phyloP scores from a whole-genome alignment of 2,329 filamentous ascomycete species.

The Aspergillus sp. region DNA sequence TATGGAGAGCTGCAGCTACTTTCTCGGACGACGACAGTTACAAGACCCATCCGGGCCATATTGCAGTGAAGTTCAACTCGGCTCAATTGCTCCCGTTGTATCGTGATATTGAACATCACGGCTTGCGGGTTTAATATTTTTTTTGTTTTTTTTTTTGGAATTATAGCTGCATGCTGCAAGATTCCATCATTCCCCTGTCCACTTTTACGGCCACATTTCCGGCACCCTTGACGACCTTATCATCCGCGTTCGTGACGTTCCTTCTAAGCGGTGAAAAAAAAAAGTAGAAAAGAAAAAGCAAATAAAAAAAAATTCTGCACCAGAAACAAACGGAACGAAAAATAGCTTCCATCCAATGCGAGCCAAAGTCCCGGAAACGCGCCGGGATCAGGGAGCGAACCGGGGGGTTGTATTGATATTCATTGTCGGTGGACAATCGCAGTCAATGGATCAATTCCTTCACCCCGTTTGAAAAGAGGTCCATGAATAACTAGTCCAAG shows the following conservation, averaged over 20 bases:
- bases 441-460: conserved; percentile 8
- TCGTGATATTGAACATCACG: not conserved
- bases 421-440: conserved; percentile 6
- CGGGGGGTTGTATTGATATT: not conserved
- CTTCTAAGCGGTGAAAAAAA: conserved; percentile 17
- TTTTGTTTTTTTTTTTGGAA: not conserved
- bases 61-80: not conserved
- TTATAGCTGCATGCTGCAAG: conserved; percentile 12
- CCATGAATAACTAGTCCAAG: conserved; percentile 4
- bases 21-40: conserved; percentile 14
- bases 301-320: conserved; percentile 2
- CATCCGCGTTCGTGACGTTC: conserved; percentile 11
- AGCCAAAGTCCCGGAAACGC: conserved; percentile 19
- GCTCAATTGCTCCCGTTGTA: not conserved
- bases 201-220: conserved; percentile 3
- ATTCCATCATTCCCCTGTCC: conserved; percentile 10
- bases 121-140: not conserved
- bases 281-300: conserved; percentile 3
- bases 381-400: conserved; percentile 12
- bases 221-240: conserved; percentile 15
- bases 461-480: conserved; percentile 10
- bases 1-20: conserved; percentile 12
- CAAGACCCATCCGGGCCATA: conserved; percentile 3
- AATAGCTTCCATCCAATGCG: not conserved
- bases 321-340: conserved; percentile 12